Evolutionary conservation across 1,284 basidiomycete species (phyloP), one percentile per base, ranked within the genome.

Genomic region (Rhodotorula sp.): DNA sequence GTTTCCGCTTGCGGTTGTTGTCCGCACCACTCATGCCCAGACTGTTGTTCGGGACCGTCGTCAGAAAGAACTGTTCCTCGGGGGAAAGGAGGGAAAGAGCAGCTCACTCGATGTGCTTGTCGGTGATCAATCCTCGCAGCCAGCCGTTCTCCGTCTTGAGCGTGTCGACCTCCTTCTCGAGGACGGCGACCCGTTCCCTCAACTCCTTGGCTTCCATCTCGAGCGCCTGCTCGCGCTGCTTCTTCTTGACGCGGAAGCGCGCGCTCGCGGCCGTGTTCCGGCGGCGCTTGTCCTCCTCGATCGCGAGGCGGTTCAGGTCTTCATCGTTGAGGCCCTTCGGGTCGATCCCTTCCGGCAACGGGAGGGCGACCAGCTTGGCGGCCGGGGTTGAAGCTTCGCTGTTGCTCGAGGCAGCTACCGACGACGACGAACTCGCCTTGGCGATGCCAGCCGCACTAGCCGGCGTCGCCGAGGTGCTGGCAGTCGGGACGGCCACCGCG

Each of bases 161-260:
- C 0, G 87, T 89, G 79, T 93, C 91, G 82, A 95, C 95, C 81
- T 97, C 93, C 76, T 90, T 87, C 81, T 95, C 70, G 14, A 98
- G 85, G 77, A 91, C 89, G 58, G 84, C 84, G 15, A 97, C 90
- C 67, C 90, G 87, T 2, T 84, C 83, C 80, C 94, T 90, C n/a
- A 98, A 85, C 79, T 96, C 93, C 82, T 94, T 94, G 26, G 91
- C 89, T 78, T 89, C 89, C 62, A 85, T 85, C 82, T 99, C 95
- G 24, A 99, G 84, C 17, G 93, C 93, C 22, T 89, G 90, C 83
- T 99, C 95, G 29, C 96, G 86, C 82, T 97, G 93, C 85, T 99
- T 99, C 86, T 99, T 99, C 87, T 99, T 99, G 78, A 95, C 83
- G 70, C 95, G 86, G 86, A 99, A 99, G 22, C 95, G 90, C 54